These are phyloP conservation scores for Trypanosomatidae sp. DNA, from an alignment of 208 protist species.

Conservation along the genomic window DNA sequence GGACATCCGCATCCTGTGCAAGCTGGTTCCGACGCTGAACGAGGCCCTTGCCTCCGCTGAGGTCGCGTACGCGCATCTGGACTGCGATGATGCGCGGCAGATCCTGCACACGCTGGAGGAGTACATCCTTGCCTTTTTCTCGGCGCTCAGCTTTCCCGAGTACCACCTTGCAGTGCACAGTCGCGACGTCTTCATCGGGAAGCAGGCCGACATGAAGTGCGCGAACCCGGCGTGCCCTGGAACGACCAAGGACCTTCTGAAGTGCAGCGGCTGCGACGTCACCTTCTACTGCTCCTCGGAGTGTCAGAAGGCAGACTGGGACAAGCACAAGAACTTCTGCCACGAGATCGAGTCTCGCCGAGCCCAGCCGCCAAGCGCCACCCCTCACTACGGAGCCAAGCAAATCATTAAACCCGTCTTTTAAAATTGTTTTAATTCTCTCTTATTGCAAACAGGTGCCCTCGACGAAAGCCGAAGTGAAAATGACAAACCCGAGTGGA, in stretches of 20 bases:
- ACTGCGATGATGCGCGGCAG: slow-evolving; percentile 39
- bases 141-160: slow-evolving; percentile 41
- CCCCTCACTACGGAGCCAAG: too few species aligned
- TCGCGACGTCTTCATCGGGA: slow-evolving; percentile 56
- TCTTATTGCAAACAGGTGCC: too few species aligned
- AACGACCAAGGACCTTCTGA: slow-evolving; percentile 61
- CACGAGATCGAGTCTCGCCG: slow-evolving; percentile 67
- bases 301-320: slow-evolving; percentile 80
- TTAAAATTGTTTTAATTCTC: too few species aligned
- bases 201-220: slow-evolving; percentile 61
- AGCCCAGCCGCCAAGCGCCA: slow-evolving; percentile 24
- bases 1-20: slow-evolving; percentile 41
- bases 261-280: slow-evolving; percentile 76
- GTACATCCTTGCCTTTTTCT: slow-evolving; percentile 43
- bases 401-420: too few species aligned
- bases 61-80: slow-evolving; percentile 33
- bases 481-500: too few species aligned
- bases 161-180: slow-evolving; percentile 79
- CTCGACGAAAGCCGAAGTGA: too few species aligned
- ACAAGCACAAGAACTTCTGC: slow-evolving; percentile 73
- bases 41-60: slow-evolving; percentile 42
- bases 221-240: slow-evolving; percentile 56
- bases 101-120: slow-evolving; percentile 53
- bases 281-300: slow-evolving; percentile 79
- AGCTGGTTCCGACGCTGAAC: slow-evolving; percentile 47